Conservation (phyloP, 805 yeast genomes). For the Phaffomyces thermotolerans region DNA sequence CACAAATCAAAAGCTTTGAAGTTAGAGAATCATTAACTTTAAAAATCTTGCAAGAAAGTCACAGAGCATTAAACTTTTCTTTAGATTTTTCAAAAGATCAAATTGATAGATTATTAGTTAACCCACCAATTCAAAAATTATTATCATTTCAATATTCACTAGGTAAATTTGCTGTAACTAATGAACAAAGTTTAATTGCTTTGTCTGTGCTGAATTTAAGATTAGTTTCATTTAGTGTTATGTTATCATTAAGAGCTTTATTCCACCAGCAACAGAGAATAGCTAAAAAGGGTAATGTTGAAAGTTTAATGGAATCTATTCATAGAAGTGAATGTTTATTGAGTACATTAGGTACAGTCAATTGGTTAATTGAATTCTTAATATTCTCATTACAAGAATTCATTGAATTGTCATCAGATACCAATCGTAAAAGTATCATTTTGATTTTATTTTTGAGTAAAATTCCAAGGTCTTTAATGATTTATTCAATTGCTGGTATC, state of each 20-base stretch:
- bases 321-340: constrained; percentile 57
- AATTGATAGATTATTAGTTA: constrained; percentile 65
- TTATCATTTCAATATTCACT: constrained; percentile 61
- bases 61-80: constrained; percentile 66
- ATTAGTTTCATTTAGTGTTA: constrained; percentile 61
- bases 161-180: constrained; percentile 35
- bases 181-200: constrained; percentile 21
- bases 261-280: constrained; percentile 57
- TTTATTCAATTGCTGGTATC: constrained; percentile 60
- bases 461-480: constrained; percentile 59
- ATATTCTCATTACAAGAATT: constrained; percentile 69
- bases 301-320: constrained; percentile 40
- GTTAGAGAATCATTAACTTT: constrained; percentile 29
- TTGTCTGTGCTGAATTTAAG: constrained; percentile 63
- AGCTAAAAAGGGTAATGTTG: constrained; percentile 40
- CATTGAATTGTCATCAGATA: constrained; percentile 32
- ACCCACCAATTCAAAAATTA: constrained; percentile 71
- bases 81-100: constrained; percentile 67
- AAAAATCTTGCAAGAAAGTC: constrained; percentile 55
- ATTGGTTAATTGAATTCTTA: constrained; percentile 81
- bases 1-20: constrained; percentile 18
- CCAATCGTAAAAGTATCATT: constrained; percentile 32
- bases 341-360: constrained; percentile 65
- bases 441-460: constrained; percentile 58
- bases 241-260: constrained; percentile 52